Evolutionary conservation across 176 grass and related monocot species (phyloP).

Genomic region (Thalia dealbata): DNA sequence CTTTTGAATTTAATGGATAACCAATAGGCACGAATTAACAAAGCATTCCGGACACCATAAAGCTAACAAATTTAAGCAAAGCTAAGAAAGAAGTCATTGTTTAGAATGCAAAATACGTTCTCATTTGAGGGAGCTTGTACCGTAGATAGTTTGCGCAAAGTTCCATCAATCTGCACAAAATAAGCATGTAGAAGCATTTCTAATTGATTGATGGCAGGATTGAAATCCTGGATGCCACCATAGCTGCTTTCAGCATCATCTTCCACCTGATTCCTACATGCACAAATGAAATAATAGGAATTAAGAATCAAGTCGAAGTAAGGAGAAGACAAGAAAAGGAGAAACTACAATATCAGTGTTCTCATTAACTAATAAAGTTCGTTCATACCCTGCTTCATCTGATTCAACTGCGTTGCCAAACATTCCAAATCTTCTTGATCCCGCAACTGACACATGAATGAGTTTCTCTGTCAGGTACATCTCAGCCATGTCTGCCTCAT

Average conservation of each 20-base stretch:
- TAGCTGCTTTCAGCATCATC: not conserved
- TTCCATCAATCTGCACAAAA: conserved; percentile 11
- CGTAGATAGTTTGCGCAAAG: not conserved
- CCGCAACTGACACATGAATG: not conserved
- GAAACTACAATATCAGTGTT: not conserved
- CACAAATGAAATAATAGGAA: not conserved
- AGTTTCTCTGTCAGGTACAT: conserved; percentile 56
- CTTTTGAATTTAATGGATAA: not conserved
- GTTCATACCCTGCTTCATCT: not conserved
- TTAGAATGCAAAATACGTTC: not conserved
- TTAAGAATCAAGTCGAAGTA: not conserved
- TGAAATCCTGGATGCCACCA: not conserved
- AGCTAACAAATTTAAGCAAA: not conserved
- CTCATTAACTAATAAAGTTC: not conserved
- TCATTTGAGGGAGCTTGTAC: not conserved
- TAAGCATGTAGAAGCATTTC: conserved; percentile 10
- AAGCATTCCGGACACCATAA: not conserved
- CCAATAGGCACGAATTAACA: not conserved
- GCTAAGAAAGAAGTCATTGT: not conserved
- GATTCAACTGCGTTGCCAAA: not conserved
- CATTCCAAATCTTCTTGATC: not conserved
- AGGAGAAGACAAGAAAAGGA: not conserved
- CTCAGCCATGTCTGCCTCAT: conserved; percentile 56
- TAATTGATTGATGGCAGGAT: not conserved
- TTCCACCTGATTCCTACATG: not conserved